Percentiles rank a stretch among this genome's conserved stretches.
Evolutionary conservation across 2,329 filamentous ascomycete genomes (phyloP).

Genomic region (Apiospora phragmitis): DNA sequence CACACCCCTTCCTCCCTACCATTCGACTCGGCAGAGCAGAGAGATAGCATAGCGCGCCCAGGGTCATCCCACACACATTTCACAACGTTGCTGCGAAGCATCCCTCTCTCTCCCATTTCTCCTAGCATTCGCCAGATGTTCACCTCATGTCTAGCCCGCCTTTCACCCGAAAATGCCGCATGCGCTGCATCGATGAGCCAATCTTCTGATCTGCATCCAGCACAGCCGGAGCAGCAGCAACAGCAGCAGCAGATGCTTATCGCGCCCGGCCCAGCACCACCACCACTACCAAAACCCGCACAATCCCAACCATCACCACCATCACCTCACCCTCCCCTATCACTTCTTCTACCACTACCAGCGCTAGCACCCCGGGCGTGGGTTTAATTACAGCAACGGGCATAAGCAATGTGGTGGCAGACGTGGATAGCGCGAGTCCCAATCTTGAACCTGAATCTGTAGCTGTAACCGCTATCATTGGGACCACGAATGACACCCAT

Average conservation of each 20-base stretch:
- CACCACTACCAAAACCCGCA: neutral
- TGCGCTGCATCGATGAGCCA: constrained; percentile 43
- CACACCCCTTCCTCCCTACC: neutral
- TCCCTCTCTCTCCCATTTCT: constrained; percentile 27
- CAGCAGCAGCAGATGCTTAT: constrained; percentile 12
- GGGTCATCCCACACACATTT: neutral
- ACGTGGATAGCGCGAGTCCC: constrained; percentile 21
- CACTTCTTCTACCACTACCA: constrained; percentile 21
- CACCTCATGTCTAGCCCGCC: constrained; percentile 58
- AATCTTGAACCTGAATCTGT: constrained; percentile 13
- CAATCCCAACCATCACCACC: neutral
- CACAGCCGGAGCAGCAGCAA: constrained; percentile 12
- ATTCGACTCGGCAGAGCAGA: neutral
- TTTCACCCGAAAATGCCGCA: constrained; percentile 57
- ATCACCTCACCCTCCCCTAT: constrained; percentile 21
- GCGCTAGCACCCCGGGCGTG: constrained; percentile 20
- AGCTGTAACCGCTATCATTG: constrained; percentile 22
- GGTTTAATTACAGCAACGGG: neutral
- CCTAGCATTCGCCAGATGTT: constrained; percentile 49
- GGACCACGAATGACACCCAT: constrained; percentile 28
- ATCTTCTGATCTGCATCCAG: constrained; percentile 20
- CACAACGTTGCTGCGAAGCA: constrained; percentile 21
- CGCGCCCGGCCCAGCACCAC: neutral
- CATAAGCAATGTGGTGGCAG: constrained; percentile 8
- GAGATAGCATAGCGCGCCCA: neutral